Conservation (phyloP, 257 asterid genomes). For the Penstemon davidsonii region DNA sequence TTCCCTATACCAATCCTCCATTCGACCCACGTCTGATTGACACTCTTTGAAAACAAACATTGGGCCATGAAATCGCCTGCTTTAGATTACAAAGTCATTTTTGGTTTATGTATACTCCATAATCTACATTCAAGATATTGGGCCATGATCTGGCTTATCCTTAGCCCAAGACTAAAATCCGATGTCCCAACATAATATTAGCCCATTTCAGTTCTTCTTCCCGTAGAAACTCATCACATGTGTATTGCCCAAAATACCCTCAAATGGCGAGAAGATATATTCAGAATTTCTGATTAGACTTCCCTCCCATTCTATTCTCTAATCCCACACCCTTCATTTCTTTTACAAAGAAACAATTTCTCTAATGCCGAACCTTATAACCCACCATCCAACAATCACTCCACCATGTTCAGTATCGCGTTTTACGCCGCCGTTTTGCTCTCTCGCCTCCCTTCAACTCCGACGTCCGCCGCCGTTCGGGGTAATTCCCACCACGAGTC, state of each 20-base stretch:
- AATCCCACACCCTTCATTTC: not conserved
- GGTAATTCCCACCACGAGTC: slow-evolving; percentile 11
- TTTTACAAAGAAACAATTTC: slow-evolving; percentile 8
- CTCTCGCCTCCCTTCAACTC: slow-evolving; percentile 28
- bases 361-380: slow-evolving; percentile 64
- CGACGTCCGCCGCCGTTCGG: slow-evolving; percentile 34
- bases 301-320: slow-evolving; percentile 18
- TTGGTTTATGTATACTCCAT: not conserved
- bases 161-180: too few species aligned
- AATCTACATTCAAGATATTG: not conserved
- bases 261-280: slow-evolving; percentile 28
- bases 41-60: too few species aligned
- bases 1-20: too few species aligned
- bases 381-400: slow-evolving; percentile 37
- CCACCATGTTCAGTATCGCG: slow-evolving; percentile 31
- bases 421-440: slow-evolving; percentile 35
- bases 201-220: slow-evolving; percentile 19
- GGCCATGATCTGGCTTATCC: not conserved
- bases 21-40: too few species aligned
- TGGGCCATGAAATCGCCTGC: too few species aligned
- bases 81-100: too few species aligned
- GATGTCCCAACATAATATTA: not conserved
- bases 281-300: slow-evolving; percentile 25
- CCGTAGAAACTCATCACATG: not conserved
- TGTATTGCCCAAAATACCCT: slow-evolving; percentile 34